These are phyloP conservation scores for Laburnicola sp. DNA, from an alignment of 2,329 filamentous ascomycete species.

Conservation along the genomic window DNA sequence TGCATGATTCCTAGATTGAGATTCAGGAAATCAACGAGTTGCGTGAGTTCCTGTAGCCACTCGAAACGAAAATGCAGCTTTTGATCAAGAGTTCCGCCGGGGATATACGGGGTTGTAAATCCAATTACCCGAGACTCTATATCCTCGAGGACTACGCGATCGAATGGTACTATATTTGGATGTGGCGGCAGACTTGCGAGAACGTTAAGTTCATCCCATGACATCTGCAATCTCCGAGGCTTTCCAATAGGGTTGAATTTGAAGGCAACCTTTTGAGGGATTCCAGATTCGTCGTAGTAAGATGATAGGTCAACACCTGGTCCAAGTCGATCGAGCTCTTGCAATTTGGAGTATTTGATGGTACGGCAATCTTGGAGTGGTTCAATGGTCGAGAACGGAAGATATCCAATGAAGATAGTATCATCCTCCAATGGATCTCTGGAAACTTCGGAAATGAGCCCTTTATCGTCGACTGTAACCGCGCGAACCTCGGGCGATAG, in stretches of 20 bases:
- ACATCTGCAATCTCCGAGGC: conserved; percentile 9
- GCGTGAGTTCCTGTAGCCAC: conserved; percentile 7
- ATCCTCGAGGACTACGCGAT: conserved; percentile 28
- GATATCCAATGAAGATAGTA: conserved; percentile 12
- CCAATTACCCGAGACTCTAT: conserved; percentile 4
- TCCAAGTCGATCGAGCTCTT: conserved; percentile 15
- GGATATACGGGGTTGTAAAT: conserved; percentile 6
- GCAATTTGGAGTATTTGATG: conserved; percentile 15
- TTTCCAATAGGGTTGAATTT: conserved; percentile 12
- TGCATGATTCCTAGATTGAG: conserved; percentile 34
- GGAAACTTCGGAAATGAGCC: conserved; percentile 13
- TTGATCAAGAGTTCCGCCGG: background rate
- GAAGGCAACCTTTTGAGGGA: conserved; percentile 13
- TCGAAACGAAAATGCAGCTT: conserved; percentile 6
- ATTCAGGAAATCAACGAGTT: conserved; percentile 27
- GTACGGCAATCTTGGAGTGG: conserved; percentile 12
- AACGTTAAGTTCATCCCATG: conserved; percentile 34
- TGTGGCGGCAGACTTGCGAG: conserved; percentile 30
- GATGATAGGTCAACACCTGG: conserved; percentile 13
- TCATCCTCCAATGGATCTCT: conserved; percentile 14
- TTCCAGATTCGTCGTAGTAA: conserved; percentile 12
- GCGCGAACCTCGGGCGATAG: conserved; percentile 11
- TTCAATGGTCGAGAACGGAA: conserved; percentile 12
- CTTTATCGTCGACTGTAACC: conserved; percentile 15
- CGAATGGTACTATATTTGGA: conserved; percentile 34